These are phyloP conservation scores for Hamigera avellanea DNA, from an alignment of 495 filamentous ascomycete species.

Conservation along the genomic window DNA sequence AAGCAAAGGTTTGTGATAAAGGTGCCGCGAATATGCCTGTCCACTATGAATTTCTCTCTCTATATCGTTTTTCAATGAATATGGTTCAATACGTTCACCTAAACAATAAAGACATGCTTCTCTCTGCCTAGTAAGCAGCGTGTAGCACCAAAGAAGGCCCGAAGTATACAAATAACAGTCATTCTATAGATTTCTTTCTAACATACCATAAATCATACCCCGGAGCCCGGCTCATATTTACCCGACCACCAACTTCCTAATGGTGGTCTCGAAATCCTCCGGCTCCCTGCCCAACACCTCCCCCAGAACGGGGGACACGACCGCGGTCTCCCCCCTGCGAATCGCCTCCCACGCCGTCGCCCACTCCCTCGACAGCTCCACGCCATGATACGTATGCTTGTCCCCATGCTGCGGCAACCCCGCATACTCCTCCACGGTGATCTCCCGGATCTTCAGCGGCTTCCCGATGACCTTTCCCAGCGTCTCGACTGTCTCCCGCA, in stretches of 20 bases:
- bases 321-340: constrained; percentile 24
- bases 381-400: constrained; percentile 11
- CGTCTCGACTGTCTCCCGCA: constrained; percentile 28
- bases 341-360: constrained; percentile 34
- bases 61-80: too few species aligned
- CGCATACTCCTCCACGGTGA: constrained; percentile 32
- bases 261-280: constrained; percentile 19
- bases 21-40: too few species aligned
- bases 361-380: constrained; percentile 16
- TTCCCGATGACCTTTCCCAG: constrained; percentile 19
- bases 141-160: too few species aligned
- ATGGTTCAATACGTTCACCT: too few species aligned
- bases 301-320: constrained; percentile 19
- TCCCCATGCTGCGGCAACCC: constrained; percentile 19
- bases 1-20: too few species aligned
- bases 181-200: too few species aligned
- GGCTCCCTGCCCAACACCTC: constrained; percentile 23
- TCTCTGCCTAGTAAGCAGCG: too few species aligned
- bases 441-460: constrained; percentile 17
- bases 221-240: too few species aligned
- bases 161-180: too few species aligned
- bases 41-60: too few species aligned
- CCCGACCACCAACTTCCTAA: constrained; percentile 9
- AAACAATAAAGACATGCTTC: too few species aligned
- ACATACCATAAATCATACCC: too few species aligned